Base-by-base conservation (phyloP, 352 stramenopile genomes). In the Salisapilia sapeloensis region DNA sequence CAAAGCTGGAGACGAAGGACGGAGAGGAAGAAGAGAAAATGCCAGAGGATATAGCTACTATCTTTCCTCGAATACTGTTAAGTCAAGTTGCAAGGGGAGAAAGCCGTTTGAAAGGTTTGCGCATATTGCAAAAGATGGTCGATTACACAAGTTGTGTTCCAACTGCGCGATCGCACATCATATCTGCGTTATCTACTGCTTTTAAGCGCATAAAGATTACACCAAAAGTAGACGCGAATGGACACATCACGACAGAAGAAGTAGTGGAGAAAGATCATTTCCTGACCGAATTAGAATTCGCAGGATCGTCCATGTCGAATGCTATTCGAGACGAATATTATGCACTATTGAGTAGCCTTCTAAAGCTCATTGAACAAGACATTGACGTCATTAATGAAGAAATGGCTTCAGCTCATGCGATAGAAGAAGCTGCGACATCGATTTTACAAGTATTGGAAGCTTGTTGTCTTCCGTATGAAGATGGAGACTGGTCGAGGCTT, bases 231-330 rank as follows among this genome's bases (percentile, higher is more conserved):
- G 19, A 20, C 6, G 13, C 16, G 31, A 13, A 36, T 29, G 31
- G 23, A 24, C 7, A n/a, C 34, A 26, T 14, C 15, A 18, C 6
- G n/a, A 9, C 24, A 28, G 9, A 9, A n/a, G 23, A 36, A 4
- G 15, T 27, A 1, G 42, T 63, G 15, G n/a, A n/a, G n/a, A 91
- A 89, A 50, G 60, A 85, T 1, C 76, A 91, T 29, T 86, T 79
- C 38, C 55, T 83, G 1, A 50, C 62, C 19, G 47, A 71, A 38
- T 47, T 91, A 4, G 76, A 86, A 30, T 70, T 86, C 32, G 60
- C 66, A 22, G 76, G 76, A 4, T 36, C 43, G 21, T 44, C 40
- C 7, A 37, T 76, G 15, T 46, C 48, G 6, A 29, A 59, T 19
- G 35, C 33, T 7, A 84, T 89, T 43, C 38, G 53, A 4, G 42